These are phyloP conservation scores for Simplicillium aogashimaense DNA, from an alignment of 2,329 filamentous ascomycete genomes.

Conservation along the genomic window DNA sequence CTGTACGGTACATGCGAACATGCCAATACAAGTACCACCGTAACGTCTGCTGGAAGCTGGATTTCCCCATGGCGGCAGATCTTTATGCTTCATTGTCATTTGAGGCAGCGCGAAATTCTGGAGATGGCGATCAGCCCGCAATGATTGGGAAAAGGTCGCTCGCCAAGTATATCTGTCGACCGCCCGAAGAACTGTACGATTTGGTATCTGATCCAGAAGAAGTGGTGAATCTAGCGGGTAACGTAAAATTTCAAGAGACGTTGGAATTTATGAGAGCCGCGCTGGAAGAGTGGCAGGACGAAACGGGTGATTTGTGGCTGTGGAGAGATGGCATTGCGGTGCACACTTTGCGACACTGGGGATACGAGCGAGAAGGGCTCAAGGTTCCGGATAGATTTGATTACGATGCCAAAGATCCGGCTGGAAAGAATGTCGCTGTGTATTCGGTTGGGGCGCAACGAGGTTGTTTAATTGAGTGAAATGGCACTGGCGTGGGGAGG, in stretches of 20 bases:
- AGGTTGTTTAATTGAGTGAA: too few species aligned
- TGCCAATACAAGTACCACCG: slow-evolving; percentile 37
- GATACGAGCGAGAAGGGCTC: slow-evolving; percentile 14
- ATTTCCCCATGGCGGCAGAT: slow-evolving; percentile 37
- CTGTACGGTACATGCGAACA: slow-evolving; percentile 34
- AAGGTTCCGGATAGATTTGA: slow-evolving; percentile 17
- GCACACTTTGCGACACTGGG: slow-evolving; percentile 11
- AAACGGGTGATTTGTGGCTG: slow-evolving; percentile 17
- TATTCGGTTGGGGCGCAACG: neutral
- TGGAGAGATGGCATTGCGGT: slow-evolving; percentile 16
- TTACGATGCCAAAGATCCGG: slow-evolving; percentile 12
- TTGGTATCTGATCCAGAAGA: slow-evolving; percentile 33
- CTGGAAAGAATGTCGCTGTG: slow-evolving; percentile 1
- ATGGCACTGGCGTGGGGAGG: too few species aligned
- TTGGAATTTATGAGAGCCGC: slow-evolving; percentile 19
- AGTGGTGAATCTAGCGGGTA: slow-evolving; percentile 26
- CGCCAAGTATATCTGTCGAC: slow-evolving; percentile 31
- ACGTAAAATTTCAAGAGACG: slow-evolving; percentile 15
- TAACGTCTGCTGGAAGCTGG: slow-evolving; percentile 36
- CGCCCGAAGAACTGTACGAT: slow-evolving; percentile 35
- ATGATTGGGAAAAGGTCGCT: slow-evolving; percentile 27
- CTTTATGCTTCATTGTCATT: slow-evolving; percentile 32
- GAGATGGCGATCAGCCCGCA: slow-evolving; percentile 1
- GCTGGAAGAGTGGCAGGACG: slow-evolving; percentile 18
- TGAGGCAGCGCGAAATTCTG: slow-evolving; percentile 31